A percentile compares a stretch with the other conserved stretches of the same genome.
phyloP scores from a whole-genome alignment of 768 basidiomycete genomes.

The Exsudoporus frostii region DNA sequence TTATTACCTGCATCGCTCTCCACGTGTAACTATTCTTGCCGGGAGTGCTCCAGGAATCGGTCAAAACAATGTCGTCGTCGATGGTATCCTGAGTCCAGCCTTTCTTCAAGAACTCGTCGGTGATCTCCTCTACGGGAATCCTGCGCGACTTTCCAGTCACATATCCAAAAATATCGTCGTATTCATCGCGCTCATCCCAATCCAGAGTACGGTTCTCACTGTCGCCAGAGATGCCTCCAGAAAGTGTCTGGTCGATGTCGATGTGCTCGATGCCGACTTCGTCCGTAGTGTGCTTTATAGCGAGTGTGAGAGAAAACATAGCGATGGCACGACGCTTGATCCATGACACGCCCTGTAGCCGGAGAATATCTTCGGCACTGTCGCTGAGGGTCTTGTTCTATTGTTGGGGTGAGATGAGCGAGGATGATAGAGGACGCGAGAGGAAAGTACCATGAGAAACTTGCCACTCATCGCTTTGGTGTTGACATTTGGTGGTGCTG shows the following conservation, averaged over 20 bases:
- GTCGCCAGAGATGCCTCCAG: constrained; percentile 58
- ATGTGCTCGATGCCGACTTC: constrained; percentile 59
- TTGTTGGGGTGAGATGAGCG: constrained; percentile 1
- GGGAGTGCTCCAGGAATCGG: constrained; percentile 56
- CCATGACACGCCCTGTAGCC: constrained; percentile 73
- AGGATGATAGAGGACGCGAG: not conserved
- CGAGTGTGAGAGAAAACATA: constrained; percentile 54
- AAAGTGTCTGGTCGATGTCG: constrained; percentile 61
- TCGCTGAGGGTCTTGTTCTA: constrained; percentile 73
- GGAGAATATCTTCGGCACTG: constrained; percentile 57
- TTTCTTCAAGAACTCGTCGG: constrained; percentile 39
- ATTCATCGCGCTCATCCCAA: constrained; percentile 50
- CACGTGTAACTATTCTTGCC: constrained; percentile 56
- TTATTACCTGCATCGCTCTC: constrained; percentile 58
- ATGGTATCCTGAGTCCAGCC: constrained; percentile 44
- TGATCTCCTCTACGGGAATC: constrained; percentile 44
- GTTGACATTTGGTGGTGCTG: constrained; percentile 57
- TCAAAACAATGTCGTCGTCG: constrained; percentile 34
- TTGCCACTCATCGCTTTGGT: constrained; percentile 60
- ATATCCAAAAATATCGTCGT: constrained; percentile 60
- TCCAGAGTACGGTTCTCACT: constrained; percentile 55
- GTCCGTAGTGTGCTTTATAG: constrained; percentile 63
- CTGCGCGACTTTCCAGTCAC: constrained; percentile 55
- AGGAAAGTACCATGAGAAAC: constrained; percentile 51
- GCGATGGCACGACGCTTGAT: constrained; percentile 60